phyloP scores from a whole-genome alignment of 2,329 filamentous ascomycete species.

The Periconia sp. region DNA sequence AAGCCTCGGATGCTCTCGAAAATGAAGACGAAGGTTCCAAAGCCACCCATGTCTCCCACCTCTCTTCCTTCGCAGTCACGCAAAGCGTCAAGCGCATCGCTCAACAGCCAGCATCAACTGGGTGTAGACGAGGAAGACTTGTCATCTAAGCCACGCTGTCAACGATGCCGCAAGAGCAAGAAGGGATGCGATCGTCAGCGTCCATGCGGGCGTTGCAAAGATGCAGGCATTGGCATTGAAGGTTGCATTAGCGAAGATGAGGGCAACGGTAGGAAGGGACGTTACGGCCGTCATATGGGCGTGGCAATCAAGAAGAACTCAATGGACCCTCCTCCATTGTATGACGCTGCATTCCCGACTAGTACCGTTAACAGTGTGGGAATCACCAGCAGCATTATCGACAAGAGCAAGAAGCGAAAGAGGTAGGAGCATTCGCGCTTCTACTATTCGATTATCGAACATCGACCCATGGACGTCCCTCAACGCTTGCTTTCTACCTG shows the following conservation, averaged over 20 bases:
- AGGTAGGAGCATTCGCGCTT: conserved; percentile 56
- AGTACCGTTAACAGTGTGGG: conserved; percentile 18
- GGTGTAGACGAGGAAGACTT: conserved; percentile 83
- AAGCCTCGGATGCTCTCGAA: conserved; percentile 56
- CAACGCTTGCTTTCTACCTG: too few relatives aligned
- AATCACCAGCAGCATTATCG: conserved; percentile 35
- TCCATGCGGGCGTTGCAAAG: conserved; percentile 92
- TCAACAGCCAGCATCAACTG: conserved; percentile 67
- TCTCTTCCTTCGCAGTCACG: conserved; percentile 73
- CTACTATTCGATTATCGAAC: too few relatives aligned
- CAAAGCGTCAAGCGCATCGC: conserved; percentile 75
- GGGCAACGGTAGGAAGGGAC: conserved; percentile 93
- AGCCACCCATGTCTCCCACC: conserved; percentile 58
- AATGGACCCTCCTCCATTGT: conserved; percentile 45
- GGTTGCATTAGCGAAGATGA: conserved; percentile 98
- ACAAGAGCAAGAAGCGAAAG: conserved; percentile 75
- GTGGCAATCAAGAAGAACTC: conserved; percentile 66
- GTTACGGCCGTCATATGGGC: conserved; percentile 77
- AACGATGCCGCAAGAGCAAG: conserved; percentile 98
- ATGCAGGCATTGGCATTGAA: conserved; percentile 90
- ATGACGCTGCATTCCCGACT: conserved; percentile 35
- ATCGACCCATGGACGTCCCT: conserved; percentile 6
- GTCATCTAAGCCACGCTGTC: conserved; percentile 94
- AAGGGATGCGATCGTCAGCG: conserved; percentile 98
- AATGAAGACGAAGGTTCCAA: conserved; percentile 56